Evolutionary conservation across 2,329 filamentous ascomycete genomes (phyloP), one percentile per base, ranked within the genome.

Genomic region (Chrysoporthe puriensis): DNA sequence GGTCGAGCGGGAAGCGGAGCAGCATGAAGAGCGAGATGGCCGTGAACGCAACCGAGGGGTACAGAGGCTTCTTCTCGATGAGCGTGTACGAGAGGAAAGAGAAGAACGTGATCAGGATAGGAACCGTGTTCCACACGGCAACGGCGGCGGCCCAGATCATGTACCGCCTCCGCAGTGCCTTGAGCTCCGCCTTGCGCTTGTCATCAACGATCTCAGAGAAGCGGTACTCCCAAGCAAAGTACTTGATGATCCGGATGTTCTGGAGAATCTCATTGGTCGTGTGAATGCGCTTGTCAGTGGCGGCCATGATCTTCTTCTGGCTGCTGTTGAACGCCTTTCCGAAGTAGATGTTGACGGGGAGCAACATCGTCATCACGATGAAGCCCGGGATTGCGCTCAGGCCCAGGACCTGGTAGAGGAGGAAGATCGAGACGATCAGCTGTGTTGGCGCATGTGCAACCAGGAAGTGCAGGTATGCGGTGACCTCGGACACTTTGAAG

Each of bases 241-340:
- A 99, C 77, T 99, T 99, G 86, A 99, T 98, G 77, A 99, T 97
- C 63, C 96, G 90, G 72, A 99, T 98, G 74, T 98, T 99, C 76
- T 97, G 94, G 40, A 99, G 83, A 8, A 98, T 92, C 79, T 99
- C 96, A 77, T 99, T 99, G 5, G 96, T 99, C 4, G 94, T 91
- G 76, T 97, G 93, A 71, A 99, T 98, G 64, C 96, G 90, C 75
- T 96, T 96, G 79, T 99, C 96, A 3, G 96, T 99, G 26, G 94
- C 94, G 63, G 91, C 88, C 81, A 98, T 89, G 74, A 99, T 98
- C 72, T 89, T 88, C 81, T 97, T 97, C 76, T 97, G 96, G 2
- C 93, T 93, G 63, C 85, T 86, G 72, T 90, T 90, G 80, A 99
- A 99, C 57, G 90, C 92, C 75, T 89, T 90, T 14, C 94, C 94